phyloP scores from a whole-genome alignment of 768 basidiomycete species.

The Leucocoprinus leucothites region DNA sequence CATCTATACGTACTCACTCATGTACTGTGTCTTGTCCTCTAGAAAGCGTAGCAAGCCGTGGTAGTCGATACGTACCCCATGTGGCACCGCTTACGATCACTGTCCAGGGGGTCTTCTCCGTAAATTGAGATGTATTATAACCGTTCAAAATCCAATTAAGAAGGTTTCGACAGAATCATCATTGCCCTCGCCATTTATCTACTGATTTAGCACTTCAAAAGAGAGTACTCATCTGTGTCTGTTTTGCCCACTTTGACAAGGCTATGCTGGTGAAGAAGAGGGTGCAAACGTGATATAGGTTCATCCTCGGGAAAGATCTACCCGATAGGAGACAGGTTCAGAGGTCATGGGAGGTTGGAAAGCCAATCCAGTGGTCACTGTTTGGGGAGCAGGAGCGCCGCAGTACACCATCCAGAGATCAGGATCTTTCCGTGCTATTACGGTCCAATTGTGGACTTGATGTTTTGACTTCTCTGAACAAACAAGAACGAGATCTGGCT shows the following conservation, averaged over 20 bases:
- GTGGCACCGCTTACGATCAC: too few relatives aligned
- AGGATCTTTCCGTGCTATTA: constrained; percentile 4
- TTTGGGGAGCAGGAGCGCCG: neutral
- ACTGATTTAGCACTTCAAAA: too few relatives aligned
- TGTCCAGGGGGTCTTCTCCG: too few relatives aligned
- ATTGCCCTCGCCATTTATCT: too few relatives aligned
- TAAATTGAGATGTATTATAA: too few relatives aligned
- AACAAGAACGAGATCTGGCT: neutral
- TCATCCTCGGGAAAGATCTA: constrained; percentile 7
- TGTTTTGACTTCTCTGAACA: neutral
- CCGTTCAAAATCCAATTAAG: too few relatives aligned
- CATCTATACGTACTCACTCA: too few relatives aligned
- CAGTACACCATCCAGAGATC: neutral
- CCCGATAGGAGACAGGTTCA: constrained; percentile 6
- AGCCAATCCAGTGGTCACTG: neutral
- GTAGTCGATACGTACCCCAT: too few relatives aligned
- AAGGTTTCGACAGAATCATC: too few relatives aligned
- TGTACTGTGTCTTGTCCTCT: too few relatives aligned
- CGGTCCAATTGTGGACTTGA: neutral
- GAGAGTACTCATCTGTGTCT: neutral
- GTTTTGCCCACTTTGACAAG: neutral
- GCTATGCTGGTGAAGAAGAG: neutral
- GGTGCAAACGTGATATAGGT: neutral
- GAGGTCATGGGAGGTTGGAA: constrained; percentile 6
- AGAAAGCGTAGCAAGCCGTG: too few relatives aligned